These are phyloP conservation scores for Diacronema lutheri DNA, from an alignment of 78 protist genomes.

Conservation along the genomic window DNA sequence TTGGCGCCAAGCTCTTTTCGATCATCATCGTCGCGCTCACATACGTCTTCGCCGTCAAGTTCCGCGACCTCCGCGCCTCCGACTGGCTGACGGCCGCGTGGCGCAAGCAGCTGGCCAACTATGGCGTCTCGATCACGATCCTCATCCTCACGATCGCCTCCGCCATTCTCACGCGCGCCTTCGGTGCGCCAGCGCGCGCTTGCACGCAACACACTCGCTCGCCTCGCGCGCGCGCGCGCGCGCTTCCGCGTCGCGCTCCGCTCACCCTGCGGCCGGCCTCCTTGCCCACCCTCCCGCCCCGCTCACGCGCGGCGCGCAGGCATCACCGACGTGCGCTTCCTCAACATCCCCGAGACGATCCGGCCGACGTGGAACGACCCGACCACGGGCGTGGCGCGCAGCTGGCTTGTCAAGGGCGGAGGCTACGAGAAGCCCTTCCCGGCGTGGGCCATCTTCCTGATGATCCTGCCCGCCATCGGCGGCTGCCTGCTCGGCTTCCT, in stretches of 20 bases:
- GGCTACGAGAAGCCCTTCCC: background rate
- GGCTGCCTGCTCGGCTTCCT: conserved; percentile 7
- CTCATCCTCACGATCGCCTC: background rate
- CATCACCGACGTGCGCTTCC: background rate
- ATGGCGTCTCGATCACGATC: background rate
- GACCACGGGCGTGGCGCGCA: background rate
- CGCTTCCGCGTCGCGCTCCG: background rate
- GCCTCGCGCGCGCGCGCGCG: background rate
- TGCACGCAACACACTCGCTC: too few relatives aligned
- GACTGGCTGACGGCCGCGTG: background rate
- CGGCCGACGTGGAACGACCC: background rate
- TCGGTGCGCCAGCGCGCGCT: background rate
- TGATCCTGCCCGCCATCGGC: background rate
- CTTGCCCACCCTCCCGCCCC: too few relatives aligned
- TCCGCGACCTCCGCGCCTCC: too few relatives aligned
- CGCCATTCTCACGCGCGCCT: background rate
- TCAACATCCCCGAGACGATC: background rate
- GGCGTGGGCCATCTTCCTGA: background rate
- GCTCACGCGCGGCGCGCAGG: too few relatives aligned
- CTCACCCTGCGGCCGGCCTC: too few relatives aligned
- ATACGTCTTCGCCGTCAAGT: too few relatives aligned
- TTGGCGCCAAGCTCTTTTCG: too few relatives aligned
- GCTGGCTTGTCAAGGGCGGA: background rate
- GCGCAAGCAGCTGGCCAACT: background rate
- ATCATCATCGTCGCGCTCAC: too few relatives aligned